Conservation (phyloP, 2,329 filamentous ascomycete genomes). For the Didymella keratinophila region DNA sequence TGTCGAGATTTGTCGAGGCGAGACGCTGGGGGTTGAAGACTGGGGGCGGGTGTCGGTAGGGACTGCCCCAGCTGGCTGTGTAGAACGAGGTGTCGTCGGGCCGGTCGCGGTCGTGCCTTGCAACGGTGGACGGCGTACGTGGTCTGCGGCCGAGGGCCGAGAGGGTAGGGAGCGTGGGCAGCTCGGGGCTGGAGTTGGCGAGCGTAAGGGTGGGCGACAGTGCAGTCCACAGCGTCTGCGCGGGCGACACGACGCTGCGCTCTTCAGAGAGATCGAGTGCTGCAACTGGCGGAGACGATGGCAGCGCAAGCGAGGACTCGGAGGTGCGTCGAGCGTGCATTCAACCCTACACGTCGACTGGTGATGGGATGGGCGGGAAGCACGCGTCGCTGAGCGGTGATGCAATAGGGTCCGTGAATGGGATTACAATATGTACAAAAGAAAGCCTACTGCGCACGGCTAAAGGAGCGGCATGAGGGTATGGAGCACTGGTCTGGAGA, state of each 20-base stretch:
- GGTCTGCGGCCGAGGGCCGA: slow-evolving; percentile 43
- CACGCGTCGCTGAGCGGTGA: slow-evolving; percentile 30
- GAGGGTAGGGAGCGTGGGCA: slow-evolving; percentile 48
- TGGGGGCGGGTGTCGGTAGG: slow-evolving; percentile 74
- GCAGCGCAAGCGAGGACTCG: slow-evolving; percentile 41
- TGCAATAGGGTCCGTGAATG: slow-evolving; percentile 29
- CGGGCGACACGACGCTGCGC: slow-evolving; percentile 41
- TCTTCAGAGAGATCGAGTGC: slow-evolving; percentile 36
- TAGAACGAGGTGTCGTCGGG: slow-evolving; percentile 64
- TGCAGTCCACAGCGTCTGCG: slow-evolving; percentile 50
- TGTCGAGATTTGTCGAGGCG: slow-evolving; percentile 42
- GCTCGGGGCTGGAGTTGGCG: slow-evolving; percentile 53
- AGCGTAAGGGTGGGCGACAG: slow-evolving; percentile 52
- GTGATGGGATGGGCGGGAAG: slow-evolving; percentile 19
- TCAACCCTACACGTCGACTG: slow-evolving; percentile 49
- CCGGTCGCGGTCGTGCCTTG: slow-evolving; percentile 43
- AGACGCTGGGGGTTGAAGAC: slow-evolving; percentile 42
- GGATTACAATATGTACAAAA: slow-evolving; percentile 31
- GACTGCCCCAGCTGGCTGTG: slow-evolving; percentile 91
- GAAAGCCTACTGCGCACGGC: slow-evolving; percentile 40
- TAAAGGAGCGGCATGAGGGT: slow-evolving; percentile 52
- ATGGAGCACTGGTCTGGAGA: slow-evolving; percentile 39
- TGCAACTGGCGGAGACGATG: slow-evolving; percentile 48
- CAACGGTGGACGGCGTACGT: slow-evolving; percentile 47
- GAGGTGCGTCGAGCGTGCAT: slow-evolving; percentile 51